Percentiles rank a stretch among this genome's conserved stretches.
These are phyloP conservation scores for Schizosaccharomyces octosporus DNA, from an alignment of 805 yeast genomes.

Conservation along the genomic window DNA sequence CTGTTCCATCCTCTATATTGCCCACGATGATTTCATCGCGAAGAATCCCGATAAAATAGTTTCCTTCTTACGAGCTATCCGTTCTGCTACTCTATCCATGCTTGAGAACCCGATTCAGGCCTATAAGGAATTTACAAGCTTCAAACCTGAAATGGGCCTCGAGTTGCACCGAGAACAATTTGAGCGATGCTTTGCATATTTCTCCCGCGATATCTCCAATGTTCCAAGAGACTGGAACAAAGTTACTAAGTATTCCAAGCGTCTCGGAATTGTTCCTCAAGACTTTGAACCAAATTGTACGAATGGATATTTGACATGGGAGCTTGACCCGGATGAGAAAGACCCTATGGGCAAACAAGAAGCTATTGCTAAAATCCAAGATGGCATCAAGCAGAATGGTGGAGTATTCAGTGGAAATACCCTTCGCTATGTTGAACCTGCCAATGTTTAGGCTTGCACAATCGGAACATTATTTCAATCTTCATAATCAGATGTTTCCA, in stretches of 20 bases:
- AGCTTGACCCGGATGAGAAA: slow-evolving; percentile 22
- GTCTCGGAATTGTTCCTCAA: slow-evolving; percentile 26
- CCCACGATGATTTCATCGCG: slow-evolving; percentile 25
- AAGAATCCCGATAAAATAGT: slow-evolving; percentile 23
- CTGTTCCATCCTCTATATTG: slow-evolving; percentile 30
- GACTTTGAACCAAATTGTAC: slow-evolving; percentile 27
- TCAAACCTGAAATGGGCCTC: slow-evolving; percentile 24
- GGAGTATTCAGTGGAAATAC: slow-evolving; percentile 3
- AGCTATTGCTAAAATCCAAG: slow-evolving; percentile 15
- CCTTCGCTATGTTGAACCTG: slow-evolving; percentile 17
- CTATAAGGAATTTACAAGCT: slow-evolving; percentile 22
- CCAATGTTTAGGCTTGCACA: neutral
- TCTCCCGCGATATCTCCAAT: slow-evolving; percentile 26
- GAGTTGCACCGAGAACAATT: slow-evolving; percentile 22
- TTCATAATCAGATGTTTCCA: too few relatives aligned
- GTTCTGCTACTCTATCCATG: slow-evolving; percentile 27
- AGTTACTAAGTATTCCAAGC: slow-evolving; percentile 30
- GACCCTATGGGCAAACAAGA: slow-evolving; percentile 27
- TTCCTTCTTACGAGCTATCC: slow-evolving; percentile 24
- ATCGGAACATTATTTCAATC: too few relatives aligned
- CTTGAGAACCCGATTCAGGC: slow-evolving; percentile 22
- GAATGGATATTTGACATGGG: slow-evolving; percentile 27
- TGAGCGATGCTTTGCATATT: slow-evolving; percentile 31
- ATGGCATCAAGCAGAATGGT: slow-evolving; percentile 3
- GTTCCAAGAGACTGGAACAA: slow-evolving; percentile 34